Conservation (phyloP, 2,329 filamentous ascomycete genomes). For the Microcyclospora pomicola region DNA sequence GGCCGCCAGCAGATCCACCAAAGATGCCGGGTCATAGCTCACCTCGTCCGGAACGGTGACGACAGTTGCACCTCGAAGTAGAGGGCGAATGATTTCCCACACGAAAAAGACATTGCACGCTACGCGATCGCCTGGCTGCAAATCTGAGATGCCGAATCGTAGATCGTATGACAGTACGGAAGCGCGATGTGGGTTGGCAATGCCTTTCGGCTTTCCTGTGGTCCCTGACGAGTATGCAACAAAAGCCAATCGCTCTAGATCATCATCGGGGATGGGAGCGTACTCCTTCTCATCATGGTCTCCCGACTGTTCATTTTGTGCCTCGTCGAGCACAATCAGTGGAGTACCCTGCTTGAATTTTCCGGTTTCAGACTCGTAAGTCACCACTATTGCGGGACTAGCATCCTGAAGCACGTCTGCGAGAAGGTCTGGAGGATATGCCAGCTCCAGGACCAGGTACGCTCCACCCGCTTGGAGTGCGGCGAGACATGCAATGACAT, state of each 20-base stretch:
- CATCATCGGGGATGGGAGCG: conserved; percentile 39
- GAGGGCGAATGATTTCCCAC: conserved; percentile 68
- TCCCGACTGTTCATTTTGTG: conserved; percentile 14
- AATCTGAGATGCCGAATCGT: conserved; percentile 55
- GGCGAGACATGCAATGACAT: conserved; percentile 65
- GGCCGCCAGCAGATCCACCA: conserved; percentile 54
- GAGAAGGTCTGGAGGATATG: conserved; percentile 60
- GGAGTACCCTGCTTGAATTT: conserved; percentile 52
- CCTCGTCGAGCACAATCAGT: conserved; percentile 50
- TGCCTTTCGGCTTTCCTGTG: conserved; percentile 67
- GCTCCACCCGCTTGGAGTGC: conserved; percentile 67
- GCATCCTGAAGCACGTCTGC: conserved; percentile 67
- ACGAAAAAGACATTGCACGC: conserved; percentile 84
- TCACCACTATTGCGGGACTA: conserved; percentile 56
- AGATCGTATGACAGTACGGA: conserved; percentile 61
- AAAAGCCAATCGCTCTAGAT: conserved; percentile 61
- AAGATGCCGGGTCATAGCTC: conserved; percentile 62
- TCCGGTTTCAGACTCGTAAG: conserved; percentile 47
- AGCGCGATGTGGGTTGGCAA: conserved; percentile 58
- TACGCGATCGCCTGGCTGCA: conserved; percentile 58
- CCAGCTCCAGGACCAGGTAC: conserved; percentile 66
- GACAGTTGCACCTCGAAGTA: conserved; percentile 62
- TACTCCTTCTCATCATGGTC: conserved; percentile 10
- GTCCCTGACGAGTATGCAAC: conserved; percentile 72
- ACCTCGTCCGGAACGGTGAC: conserved; percentile 61